Evolutionary conservation across 2,329 filamentous ascomycete genomes (phyloP), one percentile per base, ranked within the genome.

Genomic region (Claviceps digitariae): DNA sequence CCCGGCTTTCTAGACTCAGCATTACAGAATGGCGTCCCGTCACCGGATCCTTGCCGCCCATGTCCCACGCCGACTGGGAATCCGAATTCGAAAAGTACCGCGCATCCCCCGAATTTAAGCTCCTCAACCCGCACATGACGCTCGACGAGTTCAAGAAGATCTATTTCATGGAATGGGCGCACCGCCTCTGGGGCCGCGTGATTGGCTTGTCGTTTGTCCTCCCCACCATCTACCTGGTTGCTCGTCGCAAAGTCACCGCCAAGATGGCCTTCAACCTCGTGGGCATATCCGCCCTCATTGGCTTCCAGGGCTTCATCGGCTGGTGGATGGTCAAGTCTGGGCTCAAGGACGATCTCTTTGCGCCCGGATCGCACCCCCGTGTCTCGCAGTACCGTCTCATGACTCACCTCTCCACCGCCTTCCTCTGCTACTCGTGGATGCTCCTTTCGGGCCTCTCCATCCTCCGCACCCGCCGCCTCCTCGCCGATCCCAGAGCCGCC

Each of bases 301-400:
- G 89, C 52, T 93, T 95, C 68, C 93, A 98, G 69, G 93, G 93
- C 46, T 81, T 93, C 63, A 84, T 98, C 58, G 93, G 93, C 52
- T 98, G 93, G 93, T 98, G 93, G 90, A 98, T 98, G 93, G 93
- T 98, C 61, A 94, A 94, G 70, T 94, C 87, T 12, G 93, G 93
- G 1, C 76, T 98, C 57, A 94, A 91, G 67, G 93, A 97, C 66
- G 93, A 98, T 67, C 79, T 98, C 29, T 96, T 98, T 65, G 87
- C 87, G 21, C 86, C 88, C 2, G 93, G 90, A 13, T 86, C 84
- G 54, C 89, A 95, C 67, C 93, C 93, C 0, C 83, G 93, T 55
- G 93, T 98, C 50, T 91, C 85, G 57, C 93, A 98, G 71, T 98
- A 98, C 72, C 83, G 93, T 51, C 78, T 98, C 53, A 86, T 91